These are phyloP conservation scores for Geotrichum bryndzae DNA, from an alignment of 1,139 yeast species.

Conservation along the genomic window DNA sequence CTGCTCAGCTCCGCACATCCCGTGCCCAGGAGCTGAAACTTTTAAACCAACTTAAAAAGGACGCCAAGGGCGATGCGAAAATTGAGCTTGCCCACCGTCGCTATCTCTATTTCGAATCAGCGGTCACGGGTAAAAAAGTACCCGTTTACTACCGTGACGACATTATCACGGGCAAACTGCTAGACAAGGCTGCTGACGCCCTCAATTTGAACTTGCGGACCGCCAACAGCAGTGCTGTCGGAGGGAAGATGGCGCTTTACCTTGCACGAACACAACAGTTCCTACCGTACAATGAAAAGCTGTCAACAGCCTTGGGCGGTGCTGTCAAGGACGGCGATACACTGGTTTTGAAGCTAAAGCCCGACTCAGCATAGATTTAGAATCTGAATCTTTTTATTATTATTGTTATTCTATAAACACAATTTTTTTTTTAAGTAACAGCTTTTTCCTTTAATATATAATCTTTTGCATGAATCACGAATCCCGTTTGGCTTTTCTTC, in stretches of 20 bases:
- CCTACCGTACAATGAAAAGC: slow-evolving; percentile 12
- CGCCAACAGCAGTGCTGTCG: slow-evolving; percentile 1
- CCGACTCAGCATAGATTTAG: background rate
- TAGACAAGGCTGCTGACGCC: slow-evolving; percentile 59
- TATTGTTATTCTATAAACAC: background rate
- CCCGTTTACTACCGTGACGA: slow-evolving; percentile 52
- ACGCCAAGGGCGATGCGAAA: slow-evolving; percentile 64
- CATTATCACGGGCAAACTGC: slow-evolving; percentile 73
- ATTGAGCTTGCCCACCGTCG: slow-evolving; percentile 53
- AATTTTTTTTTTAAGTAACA: background rate
- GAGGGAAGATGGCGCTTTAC: slow-evolving; percentile 5
- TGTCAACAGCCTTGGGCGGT: slow-evolving; percentile 11
- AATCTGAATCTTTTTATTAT: background rate
- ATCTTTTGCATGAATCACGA: background rate
- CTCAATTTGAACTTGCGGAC: slow-evolving; percentile 6
- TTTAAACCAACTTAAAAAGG: slow-evolving; percentile 34
- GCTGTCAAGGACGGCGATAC: slow-evolving; percentile 16
- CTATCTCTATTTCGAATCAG: slow-evolving; percentile 49
- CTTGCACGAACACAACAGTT: slow-evolving; percentile 6
- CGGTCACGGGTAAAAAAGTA: slow-evolving; percentile 25
- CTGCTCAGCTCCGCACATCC: background rate
- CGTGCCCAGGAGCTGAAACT: slow-evolving; percentile 5
- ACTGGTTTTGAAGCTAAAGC: slow-evolving; percentile 4
- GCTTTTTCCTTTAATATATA: background rate
- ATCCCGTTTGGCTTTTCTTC: background rate